Evolutionary conservation across 345 rosid genomes (phyloP).

Genomic region (Eutrema yunnanense): DNA sequence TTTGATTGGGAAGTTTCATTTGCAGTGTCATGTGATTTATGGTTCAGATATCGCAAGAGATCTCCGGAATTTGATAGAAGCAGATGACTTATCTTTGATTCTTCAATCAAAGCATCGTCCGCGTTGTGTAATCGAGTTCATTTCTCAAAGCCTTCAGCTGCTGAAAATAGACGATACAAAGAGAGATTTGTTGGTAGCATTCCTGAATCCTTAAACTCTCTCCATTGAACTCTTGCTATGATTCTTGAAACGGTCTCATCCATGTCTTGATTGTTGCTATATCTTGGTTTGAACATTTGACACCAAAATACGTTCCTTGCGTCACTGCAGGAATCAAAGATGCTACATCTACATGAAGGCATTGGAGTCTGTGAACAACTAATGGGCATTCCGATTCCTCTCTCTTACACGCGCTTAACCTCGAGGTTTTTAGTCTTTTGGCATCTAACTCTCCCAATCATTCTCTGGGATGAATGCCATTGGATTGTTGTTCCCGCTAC

Average conservation of each 20-base stretch:
- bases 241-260: not conserved
- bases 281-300: not conserved
- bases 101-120: slow-evolving; percentile 79
- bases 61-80: slow-evolving; percentile 60
- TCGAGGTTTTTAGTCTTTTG: slow-evolving; percentile 92
- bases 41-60: slow-evolving; percentile 70
- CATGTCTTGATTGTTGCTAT: not conserved
- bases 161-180: slow-evolving; percentile 59
- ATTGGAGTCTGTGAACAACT: slow-evolving; percentile 80
- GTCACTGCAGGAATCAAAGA: slow-evolving; percentile 54
- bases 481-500: slow-evolving; percentile 98
- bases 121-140: slow-evolving; percentile 71
- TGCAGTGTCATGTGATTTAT: slow-evolving; percentile 76
- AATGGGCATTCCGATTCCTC: slow-evolving; percentile 80
- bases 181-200: slow-evolving; percentile 55
- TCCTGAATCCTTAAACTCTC: not conserved
- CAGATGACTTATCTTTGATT: slow-evolving; percentile 61
- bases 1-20: not conserved
- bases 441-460: slow-evolving; percentile 88
- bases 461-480: slow-evolving; percentile 95
- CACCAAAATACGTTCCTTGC: not conserved
- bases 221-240: slow-evolving; percentile 2
- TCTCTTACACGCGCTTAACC: slow-evolving; percentile 87
- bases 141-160: slow-evolving; percentile 60
- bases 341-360: slow-evolving; percentile 76